Conservation (phyloP, 169 alveolate species). For the Plasmodium malariae region DNA sequence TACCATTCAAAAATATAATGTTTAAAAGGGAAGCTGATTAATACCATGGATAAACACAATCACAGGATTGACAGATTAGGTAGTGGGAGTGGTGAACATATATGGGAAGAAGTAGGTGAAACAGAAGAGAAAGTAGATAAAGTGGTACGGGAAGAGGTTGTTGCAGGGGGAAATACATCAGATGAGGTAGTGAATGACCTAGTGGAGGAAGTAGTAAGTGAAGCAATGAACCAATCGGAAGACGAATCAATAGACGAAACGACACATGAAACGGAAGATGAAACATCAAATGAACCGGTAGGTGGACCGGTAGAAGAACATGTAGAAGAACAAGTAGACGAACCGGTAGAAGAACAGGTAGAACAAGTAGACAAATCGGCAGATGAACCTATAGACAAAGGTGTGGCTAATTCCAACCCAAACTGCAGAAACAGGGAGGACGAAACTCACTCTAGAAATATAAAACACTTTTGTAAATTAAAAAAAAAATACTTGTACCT, state of each 20-base stretch:
- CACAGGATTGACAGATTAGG: neutral
- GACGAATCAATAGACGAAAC: no score
- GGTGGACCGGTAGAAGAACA: no score
- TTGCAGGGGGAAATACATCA: no score
- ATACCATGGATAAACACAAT: neutral
- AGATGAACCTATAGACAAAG: neutral
- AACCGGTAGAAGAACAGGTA: neutral
- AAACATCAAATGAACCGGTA: no score
- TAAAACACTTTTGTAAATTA: conserved; percentile 47
- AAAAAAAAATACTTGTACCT: conserved; percentile 22
- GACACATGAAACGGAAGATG: no score
- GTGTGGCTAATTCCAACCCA: neutral
- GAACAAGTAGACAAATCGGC: neutral
- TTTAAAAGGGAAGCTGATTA: neutral
- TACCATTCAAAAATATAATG: no score
- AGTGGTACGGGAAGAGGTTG: neutral
- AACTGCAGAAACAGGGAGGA: neutral
- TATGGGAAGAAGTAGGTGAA: no score
- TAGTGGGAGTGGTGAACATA: neutral
- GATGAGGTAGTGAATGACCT: no score
- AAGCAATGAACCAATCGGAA: no score
- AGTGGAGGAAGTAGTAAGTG: no score
- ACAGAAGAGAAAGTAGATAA: neutral
- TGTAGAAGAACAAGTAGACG: no score
- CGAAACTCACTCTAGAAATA: conserved; percentile 5